Conservation (phyloP, 2,329 filamentous ascomycete genomes). For the Coleophoma cylindrospora region DNA sequence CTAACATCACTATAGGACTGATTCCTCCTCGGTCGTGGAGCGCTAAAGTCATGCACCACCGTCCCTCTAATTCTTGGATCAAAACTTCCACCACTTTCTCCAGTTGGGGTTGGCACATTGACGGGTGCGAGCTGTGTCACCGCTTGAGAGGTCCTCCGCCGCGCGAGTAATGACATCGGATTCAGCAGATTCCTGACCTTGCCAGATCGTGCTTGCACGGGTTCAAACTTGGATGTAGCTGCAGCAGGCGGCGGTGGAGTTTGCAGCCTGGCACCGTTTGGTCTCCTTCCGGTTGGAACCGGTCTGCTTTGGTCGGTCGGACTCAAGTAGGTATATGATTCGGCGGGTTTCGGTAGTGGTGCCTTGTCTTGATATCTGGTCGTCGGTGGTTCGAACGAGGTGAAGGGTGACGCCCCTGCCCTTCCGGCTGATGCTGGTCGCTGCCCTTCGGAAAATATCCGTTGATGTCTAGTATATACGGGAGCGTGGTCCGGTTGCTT, state of each 20-base stretch:
- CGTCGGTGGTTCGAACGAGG: slow-evolving; percentile 5
- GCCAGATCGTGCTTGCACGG: slow-evolving; percentile 16
- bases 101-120: slow-evolving; percentile 12
- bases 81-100: slow-evolving; percentile 34
- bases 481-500: slow-evolving; percentile 11
- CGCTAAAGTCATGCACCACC: slow-evolving; percentile 61
- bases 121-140: slow-evolving; percentile 21
- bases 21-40: slow-evolving; percentile 44
- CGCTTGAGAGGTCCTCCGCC: slow-evolving; percentile 25
- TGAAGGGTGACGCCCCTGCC: slow-evolving; percentile 9
- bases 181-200: slow-evolving; percentile 31
- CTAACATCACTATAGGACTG: slow-evolving; percentile 25
- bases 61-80: slow-evolving; percentile 62
- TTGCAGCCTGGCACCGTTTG: slow-evolving; percentile 18
- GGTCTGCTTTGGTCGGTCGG: slow-evolving; percentile 9
- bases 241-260: slow-evolving; percentile 15
- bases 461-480: slow-evolving; percentile 14
- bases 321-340: slow-evolving; percentile 12
- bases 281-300: slow-evolving; percentile 14
- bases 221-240: slow-evolving; percentile 14
- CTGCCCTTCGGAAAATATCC: slow-evolving; percentile 13
- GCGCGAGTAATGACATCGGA: slow-evolving; percentile 30
- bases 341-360: slow-evolving; percentile 9
- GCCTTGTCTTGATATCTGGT: slow-evolving; percentile 1
- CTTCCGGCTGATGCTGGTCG: slow-evolving; percentile 20